Evolutionary conservation across 768 basidiomycete species (phyloP), one percentile per base, ranked within the genome.

Genomic region (Imleria badia): DNA sequence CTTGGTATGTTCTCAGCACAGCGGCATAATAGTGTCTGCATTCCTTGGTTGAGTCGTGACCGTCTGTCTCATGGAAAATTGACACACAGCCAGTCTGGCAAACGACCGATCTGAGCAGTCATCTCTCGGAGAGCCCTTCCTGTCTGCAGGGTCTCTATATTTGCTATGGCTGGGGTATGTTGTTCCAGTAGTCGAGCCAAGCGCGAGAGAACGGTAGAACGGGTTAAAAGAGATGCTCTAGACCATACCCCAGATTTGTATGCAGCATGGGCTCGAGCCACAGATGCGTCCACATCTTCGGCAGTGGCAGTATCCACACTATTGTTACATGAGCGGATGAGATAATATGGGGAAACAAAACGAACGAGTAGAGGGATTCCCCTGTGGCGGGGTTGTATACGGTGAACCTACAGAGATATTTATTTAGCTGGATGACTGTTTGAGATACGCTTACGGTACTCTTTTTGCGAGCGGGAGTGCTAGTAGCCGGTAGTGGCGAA

Each of bases 81-180:
- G 5, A 74, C 87, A 68, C 60, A 91, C 88, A 93, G 76, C 92
- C 92, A 94, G 69, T 94, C 90, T 6, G 91, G 90, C 34, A 94
- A 75, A 36, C 92, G 78, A 1, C 78, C 74, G 5, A 94, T 76
- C 70, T 94, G 92, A 0, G 83, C 83, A 19, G 76, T 81, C 90
- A 94, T 92, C 71, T 94, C 91, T 13, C 88, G 78, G 43, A 91
- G 85, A n/a, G 88, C 75, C 50, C 90, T 77, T 12, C 91, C 91
- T 0, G 91, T 93, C 68, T 94, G 91, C 45, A 85, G 54, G 2
- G 83, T 81, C 70, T 94, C 91, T 19, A 87, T 72, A 36, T 72
- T 67, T 3, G 89, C 87, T 13, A 91, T 66, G 23, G 84, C 78
- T 1, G 81, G 76, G 17, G 87, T 70, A 59, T 73, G 78, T 17